Conservation (phyloP, 2,329 filamentous ascomycete genomes). For the Apiospora marii region DNA sequence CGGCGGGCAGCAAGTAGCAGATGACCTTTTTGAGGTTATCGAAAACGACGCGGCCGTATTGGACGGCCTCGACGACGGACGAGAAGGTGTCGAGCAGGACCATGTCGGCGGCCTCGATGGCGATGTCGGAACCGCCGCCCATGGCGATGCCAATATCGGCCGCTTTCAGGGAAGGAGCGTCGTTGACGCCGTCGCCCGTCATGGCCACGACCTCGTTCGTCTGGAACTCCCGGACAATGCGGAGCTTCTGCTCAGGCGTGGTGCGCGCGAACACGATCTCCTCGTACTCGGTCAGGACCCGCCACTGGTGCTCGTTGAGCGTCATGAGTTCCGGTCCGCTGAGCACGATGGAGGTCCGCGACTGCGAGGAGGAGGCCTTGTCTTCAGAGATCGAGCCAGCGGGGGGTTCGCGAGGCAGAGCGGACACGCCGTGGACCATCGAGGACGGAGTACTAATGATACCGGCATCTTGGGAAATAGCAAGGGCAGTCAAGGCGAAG, state of each 20-base stretch:
- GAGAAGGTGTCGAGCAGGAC: constrained; percentile 80
- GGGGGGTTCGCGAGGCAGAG: constrained; percentile 39
- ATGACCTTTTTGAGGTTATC: constrained; percentile 82
- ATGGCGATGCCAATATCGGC: constrained; percentile 87
- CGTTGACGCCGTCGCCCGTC: constrained; percentile 89
- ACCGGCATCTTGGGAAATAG: constrained; percentile 76
- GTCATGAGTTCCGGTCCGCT: constrained; percentile 71
- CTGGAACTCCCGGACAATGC: constrained; percentile 80
- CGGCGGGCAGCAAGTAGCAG: constrained; percentile 76
- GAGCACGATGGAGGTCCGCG: constrained; percentile 60
- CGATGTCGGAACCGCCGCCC: constrained; percentile 82
- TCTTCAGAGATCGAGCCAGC: constrained; percentile 55
- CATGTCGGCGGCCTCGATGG: constrained; percentile 82
- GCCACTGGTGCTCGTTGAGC: constrained; percentile 75
- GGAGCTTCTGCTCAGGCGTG: constrained; percentile 80
- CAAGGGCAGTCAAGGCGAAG: constrained; percentile 76
- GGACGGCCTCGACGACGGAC: constrained; percentile 75
- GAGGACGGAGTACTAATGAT: constrained; percentile 67
- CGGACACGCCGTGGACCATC: neutral
- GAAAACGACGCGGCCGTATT: constrained; percentile 79
- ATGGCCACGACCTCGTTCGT: constrained; percentile 75
- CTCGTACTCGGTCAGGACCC: constrained; percentile 67
- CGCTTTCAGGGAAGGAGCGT: constrained; percentile 79
- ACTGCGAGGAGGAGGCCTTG: constrained; percentile 44
- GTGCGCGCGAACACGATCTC: constrained; percentile 81